Percentiles rank a stretch among this genome's conserved stretches.
Conservation (phyloP, 192 early-diverging fungal species). For the Coemansia biformis region DNA sequence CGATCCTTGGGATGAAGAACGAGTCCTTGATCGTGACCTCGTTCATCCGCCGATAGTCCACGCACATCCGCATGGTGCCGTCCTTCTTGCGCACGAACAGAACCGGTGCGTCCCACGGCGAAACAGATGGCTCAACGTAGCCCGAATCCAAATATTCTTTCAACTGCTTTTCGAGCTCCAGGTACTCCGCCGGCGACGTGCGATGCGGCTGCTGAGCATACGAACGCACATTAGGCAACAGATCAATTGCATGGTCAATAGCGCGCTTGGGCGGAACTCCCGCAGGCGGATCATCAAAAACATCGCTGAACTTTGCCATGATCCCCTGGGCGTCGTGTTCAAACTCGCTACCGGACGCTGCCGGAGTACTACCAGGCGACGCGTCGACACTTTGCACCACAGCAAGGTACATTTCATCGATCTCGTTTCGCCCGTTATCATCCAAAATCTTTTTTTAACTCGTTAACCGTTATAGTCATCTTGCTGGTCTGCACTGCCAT, state of each 20-base stretch:
- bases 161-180: background rate
- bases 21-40: slow-evolving; percentile 31
- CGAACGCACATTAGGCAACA: background rate
- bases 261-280: background rate
- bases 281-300: no score
- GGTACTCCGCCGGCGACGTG: background rate
- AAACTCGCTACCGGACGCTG: no score
- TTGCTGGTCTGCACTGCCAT: no score
- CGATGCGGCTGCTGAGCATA: background rate
- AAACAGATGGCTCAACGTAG: slow-evolving; percentile 9
- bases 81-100: slow-evolving; percentile 53
- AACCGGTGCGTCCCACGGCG: slow-evolving; percentile 36
- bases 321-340: no score
- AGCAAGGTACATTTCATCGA: no score
- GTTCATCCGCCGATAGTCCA: slow-evolving; percentile 55
- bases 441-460: no score
- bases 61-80: slow-evolving; percentile 44
- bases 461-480: no score
- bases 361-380: no score
- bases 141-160: background rate
- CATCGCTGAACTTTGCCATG: background rate
- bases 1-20: slow-evolving; percentile 44
- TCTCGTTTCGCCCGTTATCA: no score
- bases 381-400: no score
- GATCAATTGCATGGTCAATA: background rate